Evolutionary conservation across 768 basidiomycete genomes (phyloP).

Genomic region (Cyclocybe cylindracea): DNA sequence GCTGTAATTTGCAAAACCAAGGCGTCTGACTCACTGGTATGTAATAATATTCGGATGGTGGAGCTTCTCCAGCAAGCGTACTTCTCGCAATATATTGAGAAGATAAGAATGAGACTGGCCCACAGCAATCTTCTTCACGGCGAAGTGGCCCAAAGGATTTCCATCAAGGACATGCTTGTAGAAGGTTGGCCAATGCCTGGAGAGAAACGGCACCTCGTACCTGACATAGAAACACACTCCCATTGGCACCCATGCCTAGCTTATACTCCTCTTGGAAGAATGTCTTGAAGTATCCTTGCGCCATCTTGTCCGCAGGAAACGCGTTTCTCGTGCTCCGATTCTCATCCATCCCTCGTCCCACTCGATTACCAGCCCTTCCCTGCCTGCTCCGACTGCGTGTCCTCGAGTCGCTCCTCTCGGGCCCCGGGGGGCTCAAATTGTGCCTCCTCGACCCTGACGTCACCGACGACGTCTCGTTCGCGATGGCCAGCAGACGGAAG

Average conservation of each 20-base stretch:
- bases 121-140: slow-evolving; percentile 96
- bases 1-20: background rate
- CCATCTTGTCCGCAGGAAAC: slow-evolving; percentile 75
- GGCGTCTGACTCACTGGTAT: slow-evolving; percentile 60
- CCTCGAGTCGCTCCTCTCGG: slow-evolving; percentile 4
- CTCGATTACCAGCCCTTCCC: slow-evolving; percentile 1
- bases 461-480: slow-evolving; percentile 63
- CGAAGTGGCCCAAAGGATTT: slow-evolving; percentile 87
- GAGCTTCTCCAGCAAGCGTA: slow-evolving; percentile 81
- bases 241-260: slow-evolving; percentile 95
- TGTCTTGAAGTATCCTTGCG: slow-evolving; percentile 88
- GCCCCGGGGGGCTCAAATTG: slow-evolving; percentile 16
- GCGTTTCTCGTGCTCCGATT: slow-evolving; percentile 25
- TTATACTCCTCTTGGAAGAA: slow-evolving; percentile 91
- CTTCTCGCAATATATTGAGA: slow-evolving; percentile 80
- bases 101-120: slow-evolving; percentile 89
- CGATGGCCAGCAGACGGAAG: slow-evolving; percentile 73
- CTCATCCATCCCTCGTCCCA: slow-evolving; percentile 6
- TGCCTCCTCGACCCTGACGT: slow-evolving; percentile 49
- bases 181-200: background rate
- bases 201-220: slow-evolving; percentile 32
- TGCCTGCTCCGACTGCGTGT: slow-evolving; percentile 4
- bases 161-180: slow-evolving; percentile 82
- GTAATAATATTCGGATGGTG: slow-evolving; percentile 94
- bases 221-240: slow-evolving; percentile 87